Evolutionary conservation across 345 rosid genomes (phyloP), one percentile per base, ranked within the genome.

Genomic region (Arabis hirsuta): DNA sequence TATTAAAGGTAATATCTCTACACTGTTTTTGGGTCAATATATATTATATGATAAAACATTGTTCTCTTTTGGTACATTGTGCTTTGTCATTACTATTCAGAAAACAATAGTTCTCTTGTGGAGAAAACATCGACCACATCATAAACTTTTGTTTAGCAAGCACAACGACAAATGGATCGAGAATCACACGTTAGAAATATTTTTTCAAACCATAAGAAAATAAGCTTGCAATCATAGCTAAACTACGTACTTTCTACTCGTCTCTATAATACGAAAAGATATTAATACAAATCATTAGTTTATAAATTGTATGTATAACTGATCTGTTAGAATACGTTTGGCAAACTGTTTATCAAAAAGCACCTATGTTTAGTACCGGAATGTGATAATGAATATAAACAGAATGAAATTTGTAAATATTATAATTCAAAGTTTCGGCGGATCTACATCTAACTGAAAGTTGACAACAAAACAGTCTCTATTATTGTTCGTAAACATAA

Each of bases 391-490:
- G 29, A 53, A 53, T 56, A 69, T 45, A 56, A 56, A 45, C 55
- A 69, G 22, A 46, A 57, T 44, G 12, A 43, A 14, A 55, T 22
- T 6, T 45, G 55, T 72, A 8, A 42, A 11, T 22, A 22, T 34
- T 54, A 59, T 24, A 55, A 11, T 11, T 46, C 5, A 62, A 56
- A 39, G 52, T 47, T 46, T 55, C 50, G 57, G 76, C 65, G 45
- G 51, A 38, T 48, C 55, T 57, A 58, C 43, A 38, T 48, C 55
- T 57, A 58, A 50, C 66, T 57, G 19, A 50, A 73, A 50, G 39
- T 73, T 66, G 52, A 73, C 72, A 65, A 57, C 61, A 41, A 14
- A 20, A 72, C 76, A 65, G 47, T 65, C 27, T 4, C 2, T 9
- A 65, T 44, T 27, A 26, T 52, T 19, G 43, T 12, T 55, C 56